Conservation (phyloP, 208 protist species). For the Sergeia podlipaevii region DNA sequence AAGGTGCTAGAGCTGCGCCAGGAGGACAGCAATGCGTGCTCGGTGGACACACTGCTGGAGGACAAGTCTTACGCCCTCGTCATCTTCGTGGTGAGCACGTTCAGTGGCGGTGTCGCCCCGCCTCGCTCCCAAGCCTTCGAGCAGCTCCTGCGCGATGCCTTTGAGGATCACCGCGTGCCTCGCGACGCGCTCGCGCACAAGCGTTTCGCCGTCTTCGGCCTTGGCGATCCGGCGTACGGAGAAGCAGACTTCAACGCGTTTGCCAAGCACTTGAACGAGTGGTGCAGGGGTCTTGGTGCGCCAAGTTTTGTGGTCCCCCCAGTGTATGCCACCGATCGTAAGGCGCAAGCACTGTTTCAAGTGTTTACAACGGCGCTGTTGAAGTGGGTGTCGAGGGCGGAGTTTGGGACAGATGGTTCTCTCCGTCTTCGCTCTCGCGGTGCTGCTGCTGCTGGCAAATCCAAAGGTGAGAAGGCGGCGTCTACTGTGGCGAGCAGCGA, state of each 20-base stretch:
- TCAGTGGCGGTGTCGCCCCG: constrained; percentile 68
- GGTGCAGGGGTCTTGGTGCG: constrained; percentile 68
- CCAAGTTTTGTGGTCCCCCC: constrained; percentile 64
- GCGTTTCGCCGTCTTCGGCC: constrained; percentile 84
- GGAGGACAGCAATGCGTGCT: constrained; percentile 19
- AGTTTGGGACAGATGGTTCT: constrained; percentile 36
- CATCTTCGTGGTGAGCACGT: constrained; percentile 80
- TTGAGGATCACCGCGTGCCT: constrained; percentile 76
- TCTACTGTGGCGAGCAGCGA: neutral
- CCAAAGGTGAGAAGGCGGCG: too few relatives aligned
- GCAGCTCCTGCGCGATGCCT: constrained; percentile 67
- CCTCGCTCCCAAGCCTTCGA: constrained; percentile 62
- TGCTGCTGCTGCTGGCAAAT: too few relatives aligned
- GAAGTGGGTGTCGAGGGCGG: constrained; percentile 54
- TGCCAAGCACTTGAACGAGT: constrained; percentile 67
- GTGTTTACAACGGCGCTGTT: constrained; percentile 52
- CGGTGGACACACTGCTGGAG: constrained; percentile 53
- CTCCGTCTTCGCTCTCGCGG: constrained; percentile 10
- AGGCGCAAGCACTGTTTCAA: constrained; percentile 44
- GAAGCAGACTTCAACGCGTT: constrained; percentile 72
- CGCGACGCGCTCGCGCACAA: constrained; percentile 47
- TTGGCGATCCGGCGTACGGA: constrained; percentile 86
- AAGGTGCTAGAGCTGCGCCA: constrained; percentile 23
- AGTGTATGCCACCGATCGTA: constrained; percentile 71
- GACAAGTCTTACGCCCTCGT: constrained; percentile 30